phyloP scores from a whole-genome alignment of 768 basidiomycete species.

The Pleurotus tuoliensis region DNA sequence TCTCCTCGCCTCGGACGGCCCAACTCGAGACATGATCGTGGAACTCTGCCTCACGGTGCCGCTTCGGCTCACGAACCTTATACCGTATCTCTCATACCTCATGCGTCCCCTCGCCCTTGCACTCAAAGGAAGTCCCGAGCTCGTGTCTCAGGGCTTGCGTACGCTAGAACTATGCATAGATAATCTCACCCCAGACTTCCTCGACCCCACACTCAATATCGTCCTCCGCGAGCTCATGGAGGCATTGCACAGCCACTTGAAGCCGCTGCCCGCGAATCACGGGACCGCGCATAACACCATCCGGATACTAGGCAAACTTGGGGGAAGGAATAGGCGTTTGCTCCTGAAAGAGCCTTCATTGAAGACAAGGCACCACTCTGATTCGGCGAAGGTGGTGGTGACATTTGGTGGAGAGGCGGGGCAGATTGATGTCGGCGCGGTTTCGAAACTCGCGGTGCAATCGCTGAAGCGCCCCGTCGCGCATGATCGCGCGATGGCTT shows the following conservation, averaged over 20 bases:
- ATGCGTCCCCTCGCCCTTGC: constrained; percentile 96
- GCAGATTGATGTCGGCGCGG: constrained; percentile 62
- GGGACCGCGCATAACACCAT: constrained; percentile 92
- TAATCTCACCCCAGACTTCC: constrained; percentile 95
- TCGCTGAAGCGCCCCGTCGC: constrained; percentile 50
- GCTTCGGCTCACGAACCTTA: constrained; percentile 88
- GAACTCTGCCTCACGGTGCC: constrained; percentile 98
- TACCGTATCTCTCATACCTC: constrained; percentile 91
- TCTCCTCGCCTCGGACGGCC: constrained; percentile 79
- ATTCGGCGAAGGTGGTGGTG: constrained; percentile 65
- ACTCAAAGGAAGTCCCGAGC: constrained; percentile 79
- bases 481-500: constrained; percentile 56
- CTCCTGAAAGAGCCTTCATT: constrained; percentile 77
- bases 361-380: constrained; percentile 64
- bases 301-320: constrained; percentile 93
- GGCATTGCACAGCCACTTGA: constrained; percentile 86
- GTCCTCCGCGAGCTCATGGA: constrained; percentile 94
- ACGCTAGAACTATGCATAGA: constrained; percentile 99
- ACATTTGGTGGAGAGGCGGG: constrained; percentile 69
- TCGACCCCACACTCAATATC: constrained; percentile 91
- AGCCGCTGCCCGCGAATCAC: constrained; percentile 85
- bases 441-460: constrained; percentile 61
- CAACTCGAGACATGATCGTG: constrained; percentile 86
- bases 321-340: constrained; percentile 87
- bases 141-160: constrained; percentile 91